Conservation (phyloP, 805 yeast species). For the Priceomyces medius region DNA sequence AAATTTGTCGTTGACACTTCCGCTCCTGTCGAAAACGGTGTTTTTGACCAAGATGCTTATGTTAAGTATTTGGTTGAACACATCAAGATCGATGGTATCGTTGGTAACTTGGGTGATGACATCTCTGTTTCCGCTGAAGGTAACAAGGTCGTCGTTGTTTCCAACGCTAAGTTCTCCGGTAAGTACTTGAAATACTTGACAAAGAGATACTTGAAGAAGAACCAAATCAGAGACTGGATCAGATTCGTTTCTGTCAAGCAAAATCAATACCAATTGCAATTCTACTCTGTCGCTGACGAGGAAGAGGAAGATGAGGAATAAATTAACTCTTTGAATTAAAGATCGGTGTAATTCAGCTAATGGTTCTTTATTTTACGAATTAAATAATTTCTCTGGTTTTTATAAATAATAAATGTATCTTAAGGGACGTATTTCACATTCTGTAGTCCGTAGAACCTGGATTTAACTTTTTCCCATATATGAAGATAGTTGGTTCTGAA, state of each 20-base stretch:
- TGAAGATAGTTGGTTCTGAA: too few relatives aligned
- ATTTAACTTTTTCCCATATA: too few relatives aligned
- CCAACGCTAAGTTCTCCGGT: conserved; percentile 97
- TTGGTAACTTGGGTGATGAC: conserved; percentile 96
- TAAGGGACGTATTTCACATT: background rate
- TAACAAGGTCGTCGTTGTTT: conserved; percentile 82
- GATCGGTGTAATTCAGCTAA: conserved; percentile 2
- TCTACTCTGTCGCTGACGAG: conserved; percentile 95
- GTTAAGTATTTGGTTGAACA: conserved; percentile 97
- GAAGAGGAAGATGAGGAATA: conserved; percentile 93
- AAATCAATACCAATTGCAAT: conserved; percentile 95
- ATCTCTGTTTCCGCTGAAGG: conserved; percentile 85
- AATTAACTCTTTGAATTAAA: conserved; percentile 23
- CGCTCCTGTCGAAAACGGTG: conserved; percentile 96
- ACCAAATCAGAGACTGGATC: conserved; percentile 99
- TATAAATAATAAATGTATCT: background rate
- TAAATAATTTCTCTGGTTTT: background rate
- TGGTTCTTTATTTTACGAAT: background rate
- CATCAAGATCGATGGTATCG: conserved; percentile 96
- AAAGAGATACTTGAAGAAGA: conserved; percentile 99
- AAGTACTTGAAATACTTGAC: conserved; percentile 99
- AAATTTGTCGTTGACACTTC: conserved; percentile 94
- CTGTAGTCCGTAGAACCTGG: too few relatives aligned
- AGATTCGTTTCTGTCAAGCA: conserved; percentile 96
- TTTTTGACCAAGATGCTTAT: conserved; percentile 96